phyloP scores from a whole-genome alignment of 2,329 filamentous ascomycete species.

The Pseudogymnoascus sp. region DNA sequence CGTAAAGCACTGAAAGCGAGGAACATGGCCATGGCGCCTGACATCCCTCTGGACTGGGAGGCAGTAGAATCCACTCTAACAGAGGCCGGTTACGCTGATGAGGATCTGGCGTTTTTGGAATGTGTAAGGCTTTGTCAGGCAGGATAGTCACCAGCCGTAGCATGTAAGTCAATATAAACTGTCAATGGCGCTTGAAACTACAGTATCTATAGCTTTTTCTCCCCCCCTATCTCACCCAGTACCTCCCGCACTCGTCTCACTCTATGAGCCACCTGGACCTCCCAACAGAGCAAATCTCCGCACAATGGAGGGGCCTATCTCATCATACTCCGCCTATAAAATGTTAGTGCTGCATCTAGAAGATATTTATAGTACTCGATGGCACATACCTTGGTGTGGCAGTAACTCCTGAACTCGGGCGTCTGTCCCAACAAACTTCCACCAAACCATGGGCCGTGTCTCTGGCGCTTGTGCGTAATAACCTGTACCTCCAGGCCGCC shows the following conservation, averaged over 20 bases:
- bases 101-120: not conserved
- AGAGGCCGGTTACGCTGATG: not conserved
- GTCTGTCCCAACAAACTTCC: slow-evolving; percentile 94
- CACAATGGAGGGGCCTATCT: slow-evolving; percentile 93
- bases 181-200: slow-evolving; percentile 11
- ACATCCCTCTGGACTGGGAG: not conserved
- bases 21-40: no score
- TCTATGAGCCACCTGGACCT: slow-evolving; percentile 74
- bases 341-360: slow-evolving; percentile 7
- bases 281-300: slow-evolving; percentile 89
- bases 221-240: not conserved
- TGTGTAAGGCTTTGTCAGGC: not conserved
- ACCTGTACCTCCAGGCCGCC: slow-evolving; percentile 95
- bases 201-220: slow-evolving; percentile 11
- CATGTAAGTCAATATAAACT: not conserved
- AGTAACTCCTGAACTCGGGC: slow-evolving; percentile 97
- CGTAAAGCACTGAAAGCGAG: no score
- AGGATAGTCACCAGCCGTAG: not conserved
- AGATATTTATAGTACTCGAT: not conserved
- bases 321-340: slow-evolving; percentile 63
- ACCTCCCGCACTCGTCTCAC: not conserved
- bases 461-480: slow-evolving; percentile 93
- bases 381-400: slow-evolving; percentile 72
- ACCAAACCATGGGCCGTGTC: slow-evolving; percentile 97
- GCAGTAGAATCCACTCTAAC: not conserved